Evolutionary conservation across 2,329 filamentous ascomycete species (phyloP).

Genomic region (Aspergillus flavus): DNA sequence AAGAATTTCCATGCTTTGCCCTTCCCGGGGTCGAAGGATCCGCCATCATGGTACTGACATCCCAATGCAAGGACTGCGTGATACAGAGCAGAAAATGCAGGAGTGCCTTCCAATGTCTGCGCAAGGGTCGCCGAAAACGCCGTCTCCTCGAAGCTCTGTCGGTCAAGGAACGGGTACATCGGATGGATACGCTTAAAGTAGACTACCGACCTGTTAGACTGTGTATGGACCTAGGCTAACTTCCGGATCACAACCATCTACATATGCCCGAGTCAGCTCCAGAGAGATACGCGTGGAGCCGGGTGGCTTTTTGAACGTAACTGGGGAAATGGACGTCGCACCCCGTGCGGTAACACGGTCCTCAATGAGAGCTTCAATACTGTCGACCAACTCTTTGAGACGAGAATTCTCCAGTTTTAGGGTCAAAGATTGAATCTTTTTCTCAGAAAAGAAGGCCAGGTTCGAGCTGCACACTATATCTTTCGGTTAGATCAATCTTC

Average conservation of each 20-base stretch:
- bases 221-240: too few species aligned
- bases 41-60: constrained; percentile 31
- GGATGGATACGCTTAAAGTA: constrained; percentile 46
- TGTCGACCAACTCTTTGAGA: neutral
- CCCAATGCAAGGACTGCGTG: constrained; percentile 40
- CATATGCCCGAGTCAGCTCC: neutral
- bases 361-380: neutral
- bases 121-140: constrained; percentile 52
- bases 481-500: neutral
- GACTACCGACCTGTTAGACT: constrained; percentile 17
- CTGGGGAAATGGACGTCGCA: neutral
- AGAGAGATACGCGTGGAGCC: neutral
- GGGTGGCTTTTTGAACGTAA: neutral
- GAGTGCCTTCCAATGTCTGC: constrained; percentile 54
- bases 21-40: neutral
- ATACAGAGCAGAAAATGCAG: constrained; percentile 49
- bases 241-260: neutral
- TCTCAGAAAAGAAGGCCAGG: neutral
- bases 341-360: neutral
- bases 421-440: neutral
- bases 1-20: constrained; percentile 4
- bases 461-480: neutral
- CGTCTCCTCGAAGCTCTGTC: constrained; percentile 35
- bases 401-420: neutral
- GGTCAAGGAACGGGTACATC: constrained; percentile 46